phyloP scores from a whole-genome alignment of 139 green algal species.

The Asterochloris erici region DNA sequence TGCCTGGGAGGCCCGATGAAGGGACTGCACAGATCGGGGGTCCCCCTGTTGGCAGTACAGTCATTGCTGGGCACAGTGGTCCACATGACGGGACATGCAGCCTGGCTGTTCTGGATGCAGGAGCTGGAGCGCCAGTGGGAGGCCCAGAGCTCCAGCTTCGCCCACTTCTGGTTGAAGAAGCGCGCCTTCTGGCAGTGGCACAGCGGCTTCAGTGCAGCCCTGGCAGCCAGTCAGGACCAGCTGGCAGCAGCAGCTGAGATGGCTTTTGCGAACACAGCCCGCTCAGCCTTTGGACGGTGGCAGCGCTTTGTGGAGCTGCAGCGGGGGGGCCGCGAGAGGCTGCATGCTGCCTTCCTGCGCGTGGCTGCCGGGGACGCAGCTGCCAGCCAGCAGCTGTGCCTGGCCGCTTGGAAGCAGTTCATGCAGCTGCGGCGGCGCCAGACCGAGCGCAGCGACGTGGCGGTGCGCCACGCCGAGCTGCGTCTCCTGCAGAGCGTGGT shows the following conservation, averaged over 20 bases:
- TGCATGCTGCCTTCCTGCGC: conserved; percentile 15
- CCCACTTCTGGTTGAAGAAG: conserved; percentile 12
- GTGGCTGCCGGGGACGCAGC: conserved; percentile 3
- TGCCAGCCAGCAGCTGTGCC: conserved; percentile 1
- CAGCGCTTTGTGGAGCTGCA: conserved; percentile 16
- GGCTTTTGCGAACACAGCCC: conserved; percentile 6
- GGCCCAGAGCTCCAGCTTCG: conserved; percentile 8
- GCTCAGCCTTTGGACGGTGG: conserved; percentile 5
- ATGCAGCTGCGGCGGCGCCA: conserved; percentile 7
- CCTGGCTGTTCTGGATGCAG: not conserved
- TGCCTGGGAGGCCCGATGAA: no score
- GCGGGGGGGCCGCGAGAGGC: not conserved
- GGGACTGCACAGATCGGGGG: no score
- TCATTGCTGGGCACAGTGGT: no score
- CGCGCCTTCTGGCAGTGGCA: conserved; percentile 7
- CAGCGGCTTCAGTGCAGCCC: not conserved
- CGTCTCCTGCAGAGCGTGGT: conserved; percentile 21
- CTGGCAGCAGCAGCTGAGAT: not conserved
- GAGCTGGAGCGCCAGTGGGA: conserved; percentile 12
- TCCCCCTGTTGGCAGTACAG: no score
- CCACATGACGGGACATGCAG: no score
- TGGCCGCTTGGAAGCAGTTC: conserved; percentile 2
- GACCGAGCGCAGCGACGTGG: conserved; percentile 1
- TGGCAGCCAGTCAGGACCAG: not conserved
- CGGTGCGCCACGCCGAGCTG: not conserved